These are phyloP conservation scores for Danielia reshetovae DNA, from an alignment of 805 yeast genomes.

Conservation along the genomic window DNA sequence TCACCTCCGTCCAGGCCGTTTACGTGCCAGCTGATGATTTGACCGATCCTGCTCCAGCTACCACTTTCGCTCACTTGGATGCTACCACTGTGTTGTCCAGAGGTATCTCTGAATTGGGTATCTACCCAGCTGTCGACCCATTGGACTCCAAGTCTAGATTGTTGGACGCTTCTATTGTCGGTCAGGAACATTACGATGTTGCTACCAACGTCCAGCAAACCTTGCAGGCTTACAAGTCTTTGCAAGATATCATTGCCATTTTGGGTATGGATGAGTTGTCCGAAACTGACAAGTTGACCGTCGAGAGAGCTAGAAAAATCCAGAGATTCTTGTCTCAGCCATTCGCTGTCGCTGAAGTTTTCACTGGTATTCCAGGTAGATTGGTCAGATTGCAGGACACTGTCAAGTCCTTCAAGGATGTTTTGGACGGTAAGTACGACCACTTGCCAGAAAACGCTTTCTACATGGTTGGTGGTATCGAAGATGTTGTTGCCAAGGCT, in stretches of 20 bases:
- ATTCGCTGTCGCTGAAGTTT: constrained; percentile 98
- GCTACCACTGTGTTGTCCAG: constrained; percentile 99
- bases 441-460: constrained; percentile 98
- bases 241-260: constrained; percentile 99
- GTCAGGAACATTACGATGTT: constrained; percentile 97
- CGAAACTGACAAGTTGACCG: constrained; percentile 97
- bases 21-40: constrained; percentile 99
- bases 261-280: constrained; percentile 99
- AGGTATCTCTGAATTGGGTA: constrained; percentile 99
- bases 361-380: constrained; percentile 99
- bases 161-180: constrained; percentile 94
- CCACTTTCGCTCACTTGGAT: constrained; percentile 99
- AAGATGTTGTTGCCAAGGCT: constrained; percentile 97
- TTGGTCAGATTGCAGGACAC: constrained; percentile 97
- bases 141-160: constrained; percentile 98
- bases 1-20: constrained; percentile 99
- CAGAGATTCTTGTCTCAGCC: constrained; percentile 99
- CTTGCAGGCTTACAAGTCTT: constrained; percentile 98
- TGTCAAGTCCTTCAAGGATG: constrained; percentile 90
- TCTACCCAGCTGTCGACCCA: constrained; percentile 99
- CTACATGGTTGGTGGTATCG: constrained; percentile 99
- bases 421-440: constrained; percentile 97
- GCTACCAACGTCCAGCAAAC: constrained; percentile 97
- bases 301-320: constrained; percentile 99
- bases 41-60: constrained; percentile 99